A percentile compares a stretch with the other conserved stretches of the same genome.
Conservation (phyloP, 108 stramenopile genomes). For the Asterionellopsis glacialis region DNA sequence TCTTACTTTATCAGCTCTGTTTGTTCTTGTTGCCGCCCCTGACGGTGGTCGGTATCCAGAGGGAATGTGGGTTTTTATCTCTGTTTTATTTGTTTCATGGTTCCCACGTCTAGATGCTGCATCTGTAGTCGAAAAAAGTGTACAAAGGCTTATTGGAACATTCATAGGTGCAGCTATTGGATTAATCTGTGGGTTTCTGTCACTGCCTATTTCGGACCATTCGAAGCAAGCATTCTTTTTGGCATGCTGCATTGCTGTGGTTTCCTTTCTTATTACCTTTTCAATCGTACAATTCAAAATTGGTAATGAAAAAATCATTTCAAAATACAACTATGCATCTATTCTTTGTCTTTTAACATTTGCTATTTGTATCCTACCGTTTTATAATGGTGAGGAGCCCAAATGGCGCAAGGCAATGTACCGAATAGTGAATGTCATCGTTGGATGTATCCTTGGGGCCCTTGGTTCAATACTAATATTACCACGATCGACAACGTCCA, state of each 20-base stretch:
- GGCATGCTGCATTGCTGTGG: conserved; percentile 7
- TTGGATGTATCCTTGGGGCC: conserved; percentile 24
- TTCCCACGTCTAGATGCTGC: conserved; percentile 33
- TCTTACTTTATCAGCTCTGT: conserved; percentile 17
- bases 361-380: conserved; percentile 23
- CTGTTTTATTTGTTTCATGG: conserved; percentile 29
- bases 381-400: conserved; percentile 14
- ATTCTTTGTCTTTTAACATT: conserved; percentile 27
- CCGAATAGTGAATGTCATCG: conserved; percentile 23
- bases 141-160: conserved; percentile 26
- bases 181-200: conserved; percentile 17
- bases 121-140: conserved; percentile 23
- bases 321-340: conserved; percentile 18
- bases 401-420: conserved; percentile 14
- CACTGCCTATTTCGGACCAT: background rate
- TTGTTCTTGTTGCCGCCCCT: conserved; percentile 13
- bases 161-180: conserved; percentile 27
- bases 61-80: conserved; percentile 31
- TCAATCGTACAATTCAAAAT: conserved; percentile 11
- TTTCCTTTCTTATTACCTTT: conserved; percentile 19
- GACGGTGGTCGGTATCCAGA: conserved; percentile 7
- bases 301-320: conserved; percentile 12
- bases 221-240: conserved; percentile 13
- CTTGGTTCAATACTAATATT: conserved; percentile 17
- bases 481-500: conserved; percentile 20